Conservation (phyloP, 306 rosid genomes). For the Albizia julibrissin region DNA sequence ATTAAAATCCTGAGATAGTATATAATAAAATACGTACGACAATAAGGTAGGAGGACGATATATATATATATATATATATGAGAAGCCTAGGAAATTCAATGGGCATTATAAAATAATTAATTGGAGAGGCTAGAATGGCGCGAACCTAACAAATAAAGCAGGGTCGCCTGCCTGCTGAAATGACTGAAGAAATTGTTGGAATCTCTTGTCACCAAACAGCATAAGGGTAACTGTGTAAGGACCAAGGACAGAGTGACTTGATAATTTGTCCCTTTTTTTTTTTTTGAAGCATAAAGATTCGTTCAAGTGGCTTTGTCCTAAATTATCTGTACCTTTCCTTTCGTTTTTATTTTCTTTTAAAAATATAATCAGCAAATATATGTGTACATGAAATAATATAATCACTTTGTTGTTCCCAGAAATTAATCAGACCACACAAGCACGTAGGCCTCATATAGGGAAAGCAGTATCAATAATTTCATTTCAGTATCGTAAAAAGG, state of each 20-base stretch:
- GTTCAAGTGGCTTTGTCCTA: neutral
- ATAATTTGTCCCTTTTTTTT: conserved; percentile 35
- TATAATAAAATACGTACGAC: conserved; percentile 27
- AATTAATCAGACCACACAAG: neutral
- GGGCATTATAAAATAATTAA: neutral
- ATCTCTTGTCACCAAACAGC: neutral
- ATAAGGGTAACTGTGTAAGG: no score
- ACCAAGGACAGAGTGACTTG: conserved; percentile 13
- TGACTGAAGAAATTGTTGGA: neutral
- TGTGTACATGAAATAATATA: neutral
- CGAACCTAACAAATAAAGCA: neutral
- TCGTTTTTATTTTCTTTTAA: neutral
- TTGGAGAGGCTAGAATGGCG: conserved; percentile 5
- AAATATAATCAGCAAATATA: neutral
- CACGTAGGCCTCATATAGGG: neutral
- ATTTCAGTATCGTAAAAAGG: neutral
- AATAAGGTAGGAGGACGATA: conserved; percentile 44
- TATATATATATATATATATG: no score
- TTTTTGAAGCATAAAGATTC: conserved; percentile 27
- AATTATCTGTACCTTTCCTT: neutral
- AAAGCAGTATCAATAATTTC: neutral
- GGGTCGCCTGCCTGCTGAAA: neutral
- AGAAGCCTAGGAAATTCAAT: neutral
- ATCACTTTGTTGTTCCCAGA: neutral
- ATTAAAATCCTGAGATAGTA: neutral